A percentile compares a stretch with the other conserved stretches of the same genome.
Conservation (phyloP, 352 stramenopile genomes). For the Aphanomyces stellatus region DNA sequence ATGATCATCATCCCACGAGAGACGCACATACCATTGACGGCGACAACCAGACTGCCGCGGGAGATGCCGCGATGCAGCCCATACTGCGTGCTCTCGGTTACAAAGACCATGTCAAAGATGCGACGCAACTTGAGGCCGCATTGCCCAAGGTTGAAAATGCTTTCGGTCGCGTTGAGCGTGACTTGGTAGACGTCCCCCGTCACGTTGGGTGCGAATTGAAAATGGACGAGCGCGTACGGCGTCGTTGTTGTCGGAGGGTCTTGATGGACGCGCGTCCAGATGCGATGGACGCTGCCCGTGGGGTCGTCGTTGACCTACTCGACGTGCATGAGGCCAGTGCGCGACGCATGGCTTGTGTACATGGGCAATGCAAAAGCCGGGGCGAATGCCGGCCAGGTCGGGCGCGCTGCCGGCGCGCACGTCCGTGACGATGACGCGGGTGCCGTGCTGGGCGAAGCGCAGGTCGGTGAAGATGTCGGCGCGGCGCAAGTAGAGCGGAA, state of each 20-base stretch:
- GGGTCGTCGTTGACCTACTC: constrained; percentile 1
- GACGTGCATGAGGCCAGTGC: no score
- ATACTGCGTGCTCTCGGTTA: background rate
- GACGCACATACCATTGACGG: constrained; percentile 18
- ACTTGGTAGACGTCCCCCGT: constrained; percentile 13
- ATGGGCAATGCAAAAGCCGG: constrained; percentile 4
- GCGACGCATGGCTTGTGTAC: no score
- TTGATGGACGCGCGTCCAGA: background rate
- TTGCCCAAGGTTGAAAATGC: background rate
- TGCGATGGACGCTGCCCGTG: background rate
- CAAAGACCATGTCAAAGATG: constrained; percentile 16
- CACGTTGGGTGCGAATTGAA: background rate
- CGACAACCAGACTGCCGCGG: constrained; percentile 2
- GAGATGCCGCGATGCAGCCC: background rate
- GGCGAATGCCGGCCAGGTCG: background rate
- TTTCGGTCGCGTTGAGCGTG: background rate
- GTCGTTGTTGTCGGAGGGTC: background rate
- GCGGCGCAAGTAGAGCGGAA: background rate
- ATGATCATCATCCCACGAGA: no score
- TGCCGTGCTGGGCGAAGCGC: background rate
- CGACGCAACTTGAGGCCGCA: constrained; percentile 4
- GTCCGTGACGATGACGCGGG: background rate
- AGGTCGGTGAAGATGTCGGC: background rate
- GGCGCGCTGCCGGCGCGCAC: background rate
- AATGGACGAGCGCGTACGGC: background rate